Evolutionary conservation across 1,284 basidiomycete species (phyloP), one percentile per base, ranked within the genome.

Genomic region (Farysia itapuensis): DNA sequence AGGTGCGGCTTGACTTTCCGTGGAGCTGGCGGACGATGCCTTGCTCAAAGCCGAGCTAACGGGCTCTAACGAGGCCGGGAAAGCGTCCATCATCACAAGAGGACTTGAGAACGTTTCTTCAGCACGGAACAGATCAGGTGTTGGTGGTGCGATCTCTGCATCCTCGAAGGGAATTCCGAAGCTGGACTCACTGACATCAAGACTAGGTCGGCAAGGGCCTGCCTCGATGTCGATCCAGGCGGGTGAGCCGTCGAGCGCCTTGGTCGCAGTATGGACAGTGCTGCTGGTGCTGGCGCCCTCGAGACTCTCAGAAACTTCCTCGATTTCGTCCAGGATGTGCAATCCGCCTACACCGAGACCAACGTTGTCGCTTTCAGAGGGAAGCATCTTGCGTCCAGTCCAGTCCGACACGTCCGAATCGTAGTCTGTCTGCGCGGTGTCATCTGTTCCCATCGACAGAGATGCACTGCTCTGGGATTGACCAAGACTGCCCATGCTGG

Each of bases 401-500:
- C 42, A 48, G 26, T 54, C 51, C 5, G 45, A 48, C 32, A 48
- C 5, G 22, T 60, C 57, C 35, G 51, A 54, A n/a, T 56, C 58
- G 42, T 44, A 37, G 37, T 56, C 52, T 8, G 57, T 60, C 20
- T 44, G 43, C 16, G 28, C 32, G 23, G 51, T 61, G 31, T 61
- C 58, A 25, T 64, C 53, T n/a, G 57, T 60, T 20, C 40, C 56
- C 51, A 64, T 57, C 23, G 53, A 52, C 4, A 67, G 40, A 35
- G 56, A 61, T 13, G 49, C 46, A 28, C 48, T 63, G 50, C 59
- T 59, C 38, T 64, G 64, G 22, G 56, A 57, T 37, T 67, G 64
- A 3, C 54, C 60, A n/a, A 60, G 57, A 35, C 54, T 60, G 26
- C 64, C 67, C 64, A 70, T 69, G 39, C 58, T 64, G 19, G 56